Conservation (phyloP, 2,329 filamentous ascomycete genomes). For the Calonectria pteridis region DNA sequence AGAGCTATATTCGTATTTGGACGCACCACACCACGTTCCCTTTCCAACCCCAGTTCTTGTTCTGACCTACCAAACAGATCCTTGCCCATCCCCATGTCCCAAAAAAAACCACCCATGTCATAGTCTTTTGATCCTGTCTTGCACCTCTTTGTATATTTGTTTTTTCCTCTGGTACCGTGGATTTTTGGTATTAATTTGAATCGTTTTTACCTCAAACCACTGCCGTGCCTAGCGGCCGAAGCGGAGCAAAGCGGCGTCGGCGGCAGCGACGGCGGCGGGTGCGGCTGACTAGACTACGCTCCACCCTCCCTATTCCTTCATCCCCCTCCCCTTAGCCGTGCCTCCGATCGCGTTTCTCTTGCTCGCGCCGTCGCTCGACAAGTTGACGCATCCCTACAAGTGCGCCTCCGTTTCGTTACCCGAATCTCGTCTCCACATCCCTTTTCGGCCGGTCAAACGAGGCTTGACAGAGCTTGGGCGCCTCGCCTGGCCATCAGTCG, state of each 20-base stretch:
- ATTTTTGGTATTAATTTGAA: background rate
- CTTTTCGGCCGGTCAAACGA: conserved; percentile 13
- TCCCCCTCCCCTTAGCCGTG: background rate
- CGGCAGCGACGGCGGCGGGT: conserved; percentile 10
- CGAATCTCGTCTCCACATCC: conserved; percentile 5
- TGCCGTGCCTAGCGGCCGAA: conserved; percentile 20
- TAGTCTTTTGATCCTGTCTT: background rate
- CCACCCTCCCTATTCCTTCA: conserved; percentile 1
- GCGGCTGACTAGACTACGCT: background rate
- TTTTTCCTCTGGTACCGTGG: background rate
- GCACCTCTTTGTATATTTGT: background rate
- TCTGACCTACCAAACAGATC: background rate
- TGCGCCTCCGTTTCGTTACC: conserved; percentile 10
- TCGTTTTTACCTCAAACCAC: background rate
- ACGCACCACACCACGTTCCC: background rate
- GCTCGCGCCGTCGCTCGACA: background rate
- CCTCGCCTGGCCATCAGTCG: conserved; percentile 11
- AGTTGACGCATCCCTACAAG: conserved; percentile 8
- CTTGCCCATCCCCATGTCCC: background rate
- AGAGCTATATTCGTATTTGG: background rate
- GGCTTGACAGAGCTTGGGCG: conserved; percentile 4
- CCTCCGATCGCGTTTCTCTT: conserved; percentile 4
- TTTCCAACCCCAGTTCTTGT: background rate
- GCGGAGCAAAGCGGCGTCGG: conserved; percentile 15
- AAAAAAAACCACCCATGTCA: background rate